Percentiles rank a stretch among this genome's conserved stretches.
Conservation (phyloP, 768 basidiomycete species). For the Pisolithus marmoratus region DNA sequence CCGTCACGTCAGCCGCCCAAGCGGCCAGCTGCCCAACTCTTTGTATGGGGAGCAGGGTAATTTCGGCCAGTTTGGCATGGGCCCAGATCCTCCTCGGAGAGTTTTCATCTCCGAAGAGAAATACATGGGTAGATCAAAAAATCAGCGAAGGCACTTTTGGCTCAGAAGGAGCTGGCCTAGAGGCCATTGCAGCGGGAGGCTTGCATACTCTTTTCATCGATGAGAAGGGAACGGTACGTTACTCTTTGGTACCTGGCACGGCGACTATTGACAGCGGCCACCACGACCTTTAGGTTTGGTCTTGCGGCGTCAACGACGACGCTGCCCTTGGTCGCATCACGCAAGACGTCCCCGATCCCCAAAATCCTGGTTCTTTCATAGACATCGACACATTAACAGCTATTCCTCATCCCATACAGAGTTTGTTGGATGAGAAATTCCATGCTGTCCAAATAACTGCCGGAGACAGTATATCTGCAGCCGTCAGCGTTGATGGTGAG, state of each 20-base stretch:
- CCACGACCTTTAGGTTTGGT: conserved; percentile 55
- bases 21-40: conserved; percentile 67
- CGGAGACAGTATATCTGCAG: conserved; percentile 86
- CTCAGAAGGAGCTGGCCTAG: conserved; percentile 69
- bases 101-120: conserved; percentile 69
- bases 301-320: conserved; percentile 84
- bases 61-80: conserved; percentile 94
- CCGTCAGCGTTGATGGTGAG: conserved; percentile 73
- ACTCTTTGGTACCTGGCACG: conserved; percentile 4
- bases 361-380: conserved; percentile 52
- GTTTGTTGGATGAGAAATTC: conserved; percentile 73
- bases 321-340: conserved; percentile 83
- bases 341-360: conserved; percentile 49
- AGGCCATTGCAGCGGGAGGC: conserved; percentile 76
- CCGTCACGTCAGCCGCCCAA: conserved; percentile 50
- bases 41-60: conserved; percentile 91
- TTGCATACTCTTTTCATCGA: conserved; percentile 88
- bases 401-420: conserved; percentile 60
- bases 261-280: neutral
- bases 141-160: conserved; percentile 71
- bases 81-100: conserved; percentile 68
- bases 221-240: conserved; percentile 80
- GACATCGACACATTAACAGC: conserved; percentile 48
- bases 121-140: conserved; percentile 70
- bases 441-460: conserved; percentile 77